Percentiles rank a stretch among this genome's conserved stretches.
These are phyloP conservation scores for Buxus sempervirens DNA, from an alignment of 164 flowering plant genomes.

Conservation along the genomic window DNA sequence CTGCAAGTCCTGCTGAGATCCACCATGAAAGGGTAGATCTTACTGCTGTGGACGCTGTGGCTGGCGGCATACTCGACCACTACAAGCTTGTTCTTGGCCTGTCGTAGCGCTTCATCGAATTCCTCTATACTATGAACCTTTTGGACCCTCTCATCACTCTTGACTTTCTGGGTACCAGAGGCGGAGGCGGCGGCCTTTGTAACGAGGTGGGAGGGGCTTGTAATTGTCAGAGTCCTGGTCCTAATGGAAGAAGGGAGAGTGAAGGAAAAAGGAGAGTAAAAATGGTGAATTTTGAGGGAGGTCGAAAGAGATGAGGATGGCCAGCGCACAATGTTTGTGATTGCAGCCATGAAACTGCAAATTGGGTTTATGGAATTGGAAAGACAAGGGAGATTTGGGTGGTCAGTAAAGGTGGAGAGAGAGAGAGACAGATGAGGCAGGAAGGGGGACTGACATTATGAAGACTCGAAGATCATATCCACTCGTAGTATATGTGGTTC, in stretches of 20 bases:
- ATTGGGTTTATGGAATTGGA: neutral
- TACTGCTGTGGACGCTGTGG: conserved; percentile 46
- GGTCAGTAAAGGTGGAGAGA: neutral
- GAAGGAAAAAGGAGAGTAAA: conserved; percentile 7
- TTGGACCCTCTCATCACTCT: conserved; percentile 51
- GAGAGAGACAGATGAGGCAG: neutral
- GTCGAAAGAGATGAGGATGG: conserved; percentile 22
- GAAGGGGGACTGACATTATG: conserved; percentile 8
- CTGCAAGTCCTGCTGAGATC: conserved; percentile 72
- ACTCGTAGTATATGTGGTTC: conserved; percentile 43
- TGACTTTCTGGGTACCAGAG: conserved; percentile 21
- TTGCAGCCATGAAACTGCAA: conserved; percentile 36
- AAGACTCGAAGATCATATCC: conserved; percentile 19
- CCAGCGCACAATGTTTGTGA: conserved; percentile 35
- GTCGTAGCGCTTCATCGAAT: conserved; percentile 61
- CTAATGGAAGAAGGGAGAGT: conserved; percentile 14
- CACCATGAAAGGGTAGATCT: conserved; percentile 91
- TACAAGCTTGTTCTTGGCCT: conserved; percentile 68
- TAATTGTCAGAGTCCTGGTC: conserved; percentile 15
- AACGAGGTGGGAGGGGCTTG: conserved; percentile 1
- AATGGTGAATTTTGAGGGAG: conserved; percentile 13
- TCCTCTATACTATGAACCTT: conserved; percentile 62
- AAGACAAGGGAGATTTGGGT: neutral
- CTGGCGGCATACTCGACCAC: conserved; percentile 83
- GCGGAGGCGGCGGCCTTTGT: conserved; percentile 30